Base-by-base conservation (phyloP, 768 basidiomycete species). In the Rhodotorula toruloides region DNA sequence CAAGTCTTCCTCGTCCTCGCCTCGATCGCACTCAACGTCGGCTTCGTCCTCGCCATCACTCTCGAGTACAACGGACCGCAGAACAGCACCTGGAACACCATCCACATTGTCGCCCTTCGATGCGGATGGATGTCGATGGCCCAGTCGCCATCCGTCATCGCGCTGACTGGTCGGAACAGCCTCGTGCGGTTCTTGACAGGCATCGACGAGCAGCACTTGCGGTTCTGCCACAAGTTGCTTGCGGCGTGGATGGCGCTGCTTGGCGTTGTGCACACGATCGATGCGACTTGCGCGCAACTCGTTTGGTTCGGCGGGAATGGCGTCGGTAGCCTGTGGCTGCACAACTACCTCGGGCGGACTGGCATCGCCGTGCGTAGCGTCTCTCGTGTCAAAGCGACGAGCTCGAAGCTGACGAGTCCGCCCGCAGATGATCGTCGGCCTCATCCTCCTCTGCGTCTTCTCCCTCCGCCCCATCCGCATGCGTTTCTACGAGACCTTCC, bases 121-220 rank as follows among this genome's bases (percentile, higher is more conserved):
- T 61, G 63, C 39, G 68, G 68, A 3, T 60, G 61, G 50, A 65
- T 65, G 64, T 57, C 68, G n/a, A 48, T 70, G 43, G 68, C 63
- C 27, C 63, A 70, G 42, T 46, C 62, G 2, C 68, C 68, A 4
- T 55, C 63, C 52, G 44, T 70, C 40, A 62, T 70, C 43, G 68
- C 68, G 22, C 29, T 65, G 10, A 61, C 60, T 7, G 68, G 68
- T 4, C 60, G 68, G n/a, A 70, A 70, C 63, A 54, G 52, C 34
- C 59, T 70, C 52, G 68, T 70, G 29, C 50, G 46, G 36, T 65
- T 65, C 47, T 34, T 70, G 21, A 70, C 68, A 21, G 68, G 68
- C 6, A 70, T 70, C 60, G 68, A 70, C 39, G 61, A 65, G 55
- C 42, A 65, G 27, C 63, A 65, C 52, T 37, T 54, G 8, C 59